Conservation (phyloP, 2,329 filamentous ascomycete species). For the Stagonosporopsis vannaccii region DNA sequence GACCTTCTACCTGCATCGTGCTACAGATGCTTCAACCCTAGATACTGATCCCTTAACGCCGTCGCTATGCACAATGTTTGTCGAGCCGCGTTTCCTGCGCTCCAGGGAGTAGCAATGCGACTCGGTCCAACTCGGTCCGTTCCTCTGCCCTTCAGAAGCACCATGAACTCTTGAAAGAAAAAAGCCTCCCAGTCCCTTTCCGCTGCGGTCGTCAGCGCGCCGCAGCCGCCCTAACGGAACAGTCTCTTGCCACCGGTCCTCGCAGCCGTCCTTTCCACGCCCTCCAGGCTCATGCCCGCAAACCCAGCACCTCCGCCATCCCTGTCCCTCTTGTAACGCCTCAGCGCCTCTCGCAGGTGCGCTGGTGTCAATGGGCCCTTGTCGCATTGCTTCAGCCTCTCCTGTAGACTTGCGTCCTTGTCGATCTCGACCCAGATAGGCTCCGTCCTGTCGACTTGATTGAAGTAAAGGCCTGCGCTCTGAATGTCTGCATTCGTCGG, state of each 20-base stretch:
- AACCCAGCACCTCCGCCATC: constrained; percentile 68
- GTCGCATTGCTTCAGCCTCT: constrained; percentile 45
- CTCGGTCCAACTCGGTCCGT: no score
- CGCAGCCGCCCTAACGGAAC: constrained; percentile 47
- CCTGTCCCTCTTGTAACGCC: constrained; percentile 69
- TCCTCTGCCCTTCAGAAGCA: background rate
- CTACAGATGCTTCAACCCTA: background rate
- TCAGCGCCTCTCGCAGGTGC: constrained; percentile 75
- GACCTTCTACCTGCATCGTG: background rate
- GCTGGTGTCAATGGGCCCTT: constrained; percentile 72
- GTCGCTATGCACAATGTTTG: constrained; percentile 12
- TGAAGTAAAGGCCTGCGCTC: constrained; percentile 33
- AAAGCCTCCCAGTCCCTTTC: no score
- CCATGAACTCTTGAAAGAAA: no score
- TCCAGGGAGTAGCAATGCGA: background rate
- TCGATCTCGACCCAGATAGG: constrained; percentile 40
- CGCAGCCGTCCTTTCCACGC: constrained; percentile 53
- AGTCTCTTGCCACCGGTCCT: constrained; percentile 56
- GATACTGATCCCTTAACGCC: constrained; percentile 5
- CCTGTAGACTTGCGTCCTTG: constrained; percentile 32
- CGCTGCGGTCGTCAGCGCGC: no score
- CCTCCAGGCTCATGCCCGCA: constrained; percentile 58
- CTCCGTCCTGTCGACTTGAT: constrained; percentile 32
- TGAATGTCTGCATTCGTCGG: constrained; percentile 40
- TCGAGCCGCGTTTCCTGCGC: background rate